Evolutionary conservation across 495 filamentous ascomycete species (phyloP), one percentile per base, ranked within the genome.

Genomic region (Tricharina praecox): DNA sequence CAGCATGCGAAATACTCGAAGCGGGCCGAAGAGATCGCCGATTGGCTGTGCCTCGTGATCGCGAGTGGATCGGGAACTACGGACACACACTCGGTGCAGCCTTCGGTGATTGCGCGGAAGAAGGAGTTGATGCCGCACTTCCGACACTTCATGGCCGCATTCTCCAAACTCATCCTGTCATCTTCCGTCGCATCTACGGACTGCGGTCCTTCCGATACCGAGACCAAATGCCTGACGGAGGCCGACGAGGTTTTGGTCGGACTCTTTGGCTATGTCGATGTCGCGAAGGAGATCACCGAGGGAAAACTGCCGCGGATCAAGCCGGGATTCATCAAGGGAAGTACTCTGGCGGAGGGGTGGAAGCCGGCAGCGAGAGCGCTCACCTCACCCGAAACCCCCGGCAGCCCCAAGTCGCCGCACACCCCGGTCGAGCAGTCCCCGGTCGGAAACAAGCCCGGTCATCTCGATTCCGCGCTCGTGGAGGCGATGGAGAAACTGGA

Each of bases 61-160:
- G 84, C 85, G 24, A 92, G 92, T 40, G 90, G 86, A 3, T 97
- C 90, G 7, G 84, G 84, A 42, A 96, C 90, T 2, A 97, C 90
- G 1, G 90, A 97, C 61, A 96, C 96, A 55, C 90, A 97, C 62
- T 97, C 90, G 9, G 92, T 92, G 36, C 90, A 94, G 52, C 90
- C 92, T 23, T 96, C 90, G n/a, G 95, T 96, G 60, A 97, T 97
- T 45, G 90, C 85, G 5, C 87, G 85, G 5, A 97, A 97, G 64
- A 93, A 93, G 64, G 78, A 83, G 1, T 69, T 97, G 35, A 95
- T 96, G 57, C 90, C 92, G 23, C 85, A 96, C 66, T 97, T 95
- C 64, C 75, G 92, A 42, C 92, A 95, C 60, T 95, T 94, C 81
- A 97, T 97, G 90, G 96, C 90, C 3, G 83, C 90, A 54, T 96